These are phyloP conservation scores for Hypomontagnella monticulosa DNA, from an alignment of 495 filamentous ascomycete genomes.

Conservation along the genomic window DNA sequence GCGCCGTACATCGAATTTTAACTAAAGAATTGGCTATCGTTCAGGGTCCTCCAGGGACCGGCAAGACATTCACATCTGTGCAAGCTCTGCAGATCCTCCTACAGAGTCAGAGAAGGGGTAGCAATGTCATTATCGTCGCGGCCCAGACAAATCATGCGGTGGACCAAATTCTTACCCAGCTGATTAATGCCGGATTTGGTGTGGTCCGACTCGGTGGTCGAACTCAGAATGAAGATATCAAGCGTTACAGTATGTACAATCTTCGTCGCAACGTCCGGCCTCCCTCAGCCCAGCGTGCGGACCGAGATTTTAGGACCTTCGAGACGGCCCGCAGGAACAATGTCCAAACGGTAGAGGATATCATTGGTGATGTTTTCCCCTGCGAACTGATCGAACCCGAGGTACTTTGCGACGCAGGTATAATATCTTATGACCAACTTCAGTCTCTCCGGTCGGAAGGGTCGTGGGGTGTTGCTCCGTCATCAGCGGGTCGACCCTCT, in stretches of 20 bases:
- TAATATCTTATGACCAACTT: conserved; percentile 70
- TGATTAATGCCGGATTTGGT: conserved; percentile 70
- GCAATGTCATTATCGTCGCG: conserved; percentile 70
- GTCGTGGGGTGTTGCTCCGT: conserved; percentile 57
- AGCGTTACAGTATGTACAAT: conserved; percentile 71
- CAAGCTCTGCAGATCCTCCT: conserved; percentile 75
- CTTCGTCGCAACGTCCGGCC: conserved; percentile 52
- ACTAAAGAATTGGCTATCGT: conserved; percentile 79
- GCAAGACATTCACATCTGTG: conserved; percentile 84
- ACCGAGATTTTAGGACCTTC: conserved; percentile 36
- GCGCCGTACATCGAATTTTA: conserved; percentile 74
- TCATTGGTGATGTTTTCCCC: conserved; percentile 61
- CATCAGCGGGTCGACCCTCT: conserved; percentile 39
- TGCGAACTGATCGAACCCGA: conserved; percentile 58
- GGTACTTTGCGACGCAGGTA: conserved; percentile 56
- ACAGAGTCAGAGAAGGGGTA: conserved; percentile 61
- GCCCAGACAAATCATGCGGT: conserved; percentile 95
- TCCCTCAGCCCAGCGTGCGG: conserved; percentile 8
- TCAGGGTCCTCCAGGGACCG: conserved; percentile 92
- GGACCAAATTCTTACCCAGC: conserved; percentile 79
- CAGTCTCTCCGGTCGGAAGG: conserved; percentile 66
- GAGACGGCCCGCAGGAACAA: conserved; percentile 41
- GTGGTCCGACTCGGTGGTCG: conserved; percentile 84
- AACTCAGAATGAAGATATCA: conserved; percentile 70
- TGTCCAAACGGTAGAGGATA: conserved; percentile 50